Base-by-base conservation (phyloP, 805 yeast genomes). In the Suhomyces kilbournensis region DNA sequence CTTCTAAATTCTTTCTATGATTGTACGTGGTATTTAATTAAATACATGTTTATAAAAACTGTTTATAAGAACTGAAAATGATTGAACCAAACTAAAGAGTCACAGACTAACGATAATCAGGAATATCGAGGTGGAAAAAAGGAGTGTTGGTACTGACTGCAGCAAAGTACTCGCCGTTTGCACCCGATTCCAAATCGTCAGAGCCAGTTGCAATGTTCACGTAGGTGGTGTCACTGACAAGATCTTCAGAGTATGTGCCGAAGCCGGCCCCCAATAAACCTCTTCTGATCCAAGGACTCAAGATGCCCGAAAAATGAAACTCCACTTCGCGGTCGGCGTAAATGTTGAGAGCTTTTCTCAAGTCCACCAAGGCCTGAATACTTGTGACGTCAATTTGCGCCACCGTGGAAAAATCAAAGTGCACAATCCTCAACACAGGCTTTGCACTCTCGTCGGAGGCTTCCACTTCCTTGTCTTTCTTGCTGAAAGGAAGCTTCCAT, bases 281-380 rank as follows among this genome's bases (percentile, higher is more conserved):
- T 63, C 93, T 80, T 62, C 89, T 83, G 50, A 88, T 82, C 97
- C 97, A 92, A 8, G 93, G 92, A 51, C 88, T 84, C 44, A 88
- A 71, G 30, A 92, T 82, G 23, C 97, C 96, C 9, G 88, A 82
- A 67, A 92, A 91, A 70, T 92, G 97, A 72, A 86, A 85, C 69
- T 92, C 97, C 53, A 90, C 92, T 59, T 87, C 90, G 53, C 86
- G 76, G 64, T 89, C 92, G 15, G 94, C 86, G 62, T 88, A 89
- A 52, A 74, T 78, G 68, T 84, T 83, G 46, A 90, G 68, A 14
- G 90, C 84, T 60, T 84, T 85, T 57, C 87, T 79, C 60, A 89
- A 74, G 66, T 92, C 97, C 47, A 85, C 82, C 52, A 92, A 74
- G 2, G 86, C 77, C 69, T 90, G 96, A 34, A 90, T 74, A 14